Base-by-base conservation (phyloP, 768 basidiomycete species). In the Candolleomyces efflorescens region DNA sequence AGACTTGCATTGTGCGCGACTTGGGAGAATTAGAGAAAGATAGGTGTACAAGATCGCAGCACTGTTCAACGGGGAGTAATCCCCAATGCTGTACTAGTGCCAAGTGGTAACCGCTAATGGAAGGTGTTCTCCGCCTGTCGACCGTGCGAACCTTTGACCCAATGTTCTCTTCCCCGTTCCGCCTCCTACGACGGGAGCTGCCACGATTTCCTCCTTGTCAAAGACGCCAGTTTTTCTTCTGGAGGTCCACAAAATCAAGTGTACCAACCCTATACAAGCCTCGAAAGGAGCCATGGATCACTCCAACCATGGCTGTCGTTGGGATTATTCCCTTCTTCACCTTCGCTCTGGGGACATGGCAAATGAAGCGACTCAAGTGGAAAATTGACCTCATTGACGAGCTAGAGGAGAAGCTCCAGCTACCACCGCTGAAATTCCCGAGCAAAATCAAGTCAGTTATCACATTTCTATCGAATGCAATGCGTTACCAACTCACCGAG, bases 371-470 rank as follows among this genome's bases (percentile, higher is more conserved):
- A 49, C 81, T 98, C 27, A 83, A 91, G 69, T 99, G 97, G 97
- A 99, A 99, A 73, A 77, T 96, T 46, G 83, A 84, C 53, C 79
- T 99, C 52, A 98, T 98, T 60, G 92, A 97, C 62, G 92, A 98
- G 65, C 78, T 98, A 37, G 90, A 97, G 68, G 86, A 91, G 71
- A 96, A 97, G 72, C 74, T 98, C 37, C 81, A 88, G 60, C 78
- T 89, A 15, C 84, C 82, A 32, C 89, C 96, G 0, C 82, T 99
- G 56, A 66, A 76, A 23, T 75, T 99, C 26, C 97, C 97, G 1
- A 80, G 79, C 47, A 83, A 83, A 71, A 86, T 99, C 73, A 94
- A 98, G 96, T 97, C 69, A 65, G 81, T 74, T 11, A 11, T 32
- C 32, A 32, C 7, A 11, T 32, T 5, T 32, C 5, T 32, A 32